Evolutionary conservation across 805 yeast species (phyloP), one percentile per base, ranked within the genome.

Genomic region (Torulaspora microellipsoides): DNA sequence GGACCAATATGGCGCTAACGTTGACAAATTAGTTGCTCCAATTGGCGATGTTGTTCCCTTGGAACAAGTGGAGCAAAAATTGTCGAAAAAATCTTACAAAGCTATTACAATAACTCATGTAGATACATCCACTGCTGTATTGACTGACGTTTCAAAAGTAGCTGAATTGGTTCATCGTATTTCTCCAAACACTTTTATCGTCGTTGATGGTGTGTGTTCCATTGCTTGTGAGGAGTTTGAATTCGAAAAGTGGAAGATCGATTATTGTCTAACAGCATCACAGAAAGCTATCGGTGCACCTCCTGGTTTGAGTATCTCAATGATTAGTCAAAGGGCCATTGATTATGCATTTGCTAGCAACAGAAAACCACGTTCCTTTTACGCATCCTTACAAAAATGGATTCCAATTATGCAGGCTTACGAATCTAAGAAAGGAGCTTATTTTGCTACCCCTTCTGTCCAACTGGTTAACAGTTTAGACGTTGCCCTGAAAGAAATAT

Each of bases 211-310:
- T 36, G 98, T 91, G 27, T 93, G 98, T 68, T 88, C 97, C 7
- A 78, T 90, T 48, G 98, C 85, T 20, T 93, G 86, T 47, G 99
- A 91, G 69, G 76, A 79, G 54, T 70, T 91, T 51, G 80, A 85
- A 56, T 91, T 91, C 61, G 91, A 87, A 61, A 73, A 73, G 14
- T 91, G 98, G 97, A 89, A 86, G 4, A 66, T 91, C 42, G 99
- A 91, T 68, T 87, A 74, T 54, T 95, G 78, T 33, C 73, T 91
- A 51, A 84, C 95, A 37, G 98, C 95, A 1, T 88, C 97, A 15
- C 98, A 90, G 66, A 91, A 91, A 72, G 98, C 96, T 25, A 71
- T 91, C 55, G 96, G 96, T 42, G 93, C 84, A 25, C 97, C 98
- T 41, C 81, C 96, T 7, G 99, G 99, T 13, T 75, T 91, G 54